Conservation (phyloP, 768 basidiomycete genomes). For the Mycena pura region DNA sequence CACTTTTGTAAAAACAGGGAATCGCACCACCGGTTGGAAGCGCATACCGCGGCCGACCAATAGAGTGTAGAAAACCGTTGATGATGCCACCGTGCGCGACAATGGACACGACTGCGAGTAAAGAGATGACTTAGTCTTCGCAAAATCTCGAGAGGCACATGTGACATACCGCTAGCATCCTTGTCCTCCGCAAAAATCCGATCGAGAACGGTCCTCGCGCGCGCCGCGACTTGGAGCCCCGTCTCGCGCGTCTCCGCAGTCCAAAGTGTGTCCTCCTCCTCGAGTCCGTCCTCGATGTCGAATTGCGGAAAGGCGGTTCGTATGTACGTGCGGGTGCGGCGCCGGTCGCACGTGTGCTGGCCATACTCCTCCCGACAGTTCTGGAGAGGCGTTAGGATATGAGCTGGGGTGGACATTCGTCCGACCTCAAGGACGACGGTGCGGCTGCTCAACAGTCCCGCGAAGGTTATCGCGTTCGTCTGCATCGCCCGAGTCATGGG, state of each 20-base stretch:
- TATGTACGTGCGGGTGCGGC: slow-evolving; percentile 58
- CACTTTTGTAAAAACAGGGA: too few relatives aligned
- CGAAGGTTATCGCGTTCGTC: slow-evolving; percentile 63
- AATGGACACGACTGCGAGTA: slow-evolving; percentile 62
- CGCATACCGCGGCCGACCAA: slow-evolving; percentile 51
- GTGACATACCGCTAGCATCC: slow-evolving; percentile 53
- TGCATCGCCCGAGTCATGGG: slow-evolving; percentile 68
- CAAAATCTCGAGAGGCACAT: neutral
- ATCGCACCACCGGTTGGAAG: slow-evolving; percentile 70
- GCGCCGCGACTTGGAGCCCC: slow-evolving; percentile 46
- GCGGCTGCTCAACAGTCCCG: slow-evolving; percentile 37
- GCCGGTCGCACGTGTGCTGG: slow-evolving; percentile 74
- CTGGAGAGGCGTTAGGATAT: slow-evolving; percentile 39
- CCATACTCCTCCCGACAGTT: slow-evolving; percentile 72
- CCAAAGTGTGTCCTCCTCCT: slow-evolving; percentile 73
- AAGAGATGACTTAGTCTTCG: neutral
- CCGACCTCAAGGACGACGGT: slow-evolving; percentile 61
- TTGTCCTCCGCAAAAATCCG: slow-evolving; percentile 55
- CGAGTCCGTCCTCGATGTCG: slow-evolving; percentile 60
- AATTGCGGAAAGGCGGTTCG: slow-evolving; percentile 55
- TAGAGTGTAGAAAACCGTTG: slow-evolving; percentile 55
- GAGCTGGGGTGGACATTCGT: neutral
- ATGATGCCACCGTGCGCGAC: slow-evolving; percentile 73
- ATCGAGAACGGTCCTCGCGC: slow-evolving; percentile 62
- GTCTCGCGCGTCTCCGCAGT: slow-evolving; percentile 60